These are phyloP conservation scores for Phytopythium chamaehyphon DNA, from an alignment of 352 stramenopile species.

Conservation along the genomic window DNA sequence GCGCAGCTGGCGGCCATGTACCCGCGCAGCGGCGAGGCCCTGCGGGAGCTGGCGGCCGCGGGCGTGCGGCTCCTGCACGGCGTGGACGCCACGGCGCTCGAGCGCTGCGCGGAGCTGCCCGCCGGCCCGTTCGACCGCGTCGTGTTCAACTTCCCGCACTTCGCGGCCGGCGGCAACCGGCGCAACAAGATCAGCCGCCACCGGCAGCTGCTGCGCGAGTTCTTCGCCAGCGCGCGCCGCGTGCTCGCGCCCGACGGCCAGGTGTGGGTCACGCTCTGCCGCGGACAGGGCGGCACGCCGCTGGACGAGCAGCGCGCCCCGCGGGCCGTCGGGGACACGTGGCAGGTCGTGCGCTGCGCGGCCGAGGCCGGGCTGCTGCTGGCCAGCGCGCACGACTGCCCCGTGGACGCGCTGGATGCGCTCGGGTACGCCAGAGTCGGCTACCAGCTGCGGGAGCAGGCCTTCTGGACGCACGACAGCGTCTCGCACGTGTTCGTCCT, in stretches of 20 bases:
- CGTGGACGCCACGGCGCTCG: slow-evolving; percentile 69
- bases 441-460: slow-evolving; percentile 68
- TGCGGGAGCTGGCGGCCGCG: slow-evolving; percentile 47
- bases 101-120: slow-evolving; percentile 24
- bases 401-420: slow-evolving; percentile 43
- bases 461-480: slow-evolving; percentile 66
- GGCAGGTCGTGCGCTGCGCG: slow-evolving; percentile 73
- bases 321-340: slow-evolving; percentile 64
- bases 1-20: slow-evolving; percentile 75
- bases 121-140: slow-evolving; percentile 47
- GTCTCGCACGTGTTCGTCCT: slow-evolving; percentile 69
- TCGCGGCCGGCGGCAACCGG: slow-evolving; percentile 56
- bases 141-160: slow-evolving; percentile 88
- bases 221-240: slow-evolving; percentile 61
- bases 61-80: slow-evolving; percentile 55
- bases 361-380: slow-evolving; percentile 51
- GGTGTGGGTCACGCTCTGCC: slow-evolving; percentile 80
- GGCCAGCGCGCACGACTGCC: slow-evolving; percentile 57
- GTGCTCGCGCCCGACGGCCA: slow-evolving; percentile 53
- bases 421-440: slow-evolving; percentile 82
- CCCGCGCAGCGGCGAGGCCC: slow-evolving; percentile 42
- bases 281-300: slow-evolving; percentile 75
- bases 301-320: slow-evolving; percentile 41
- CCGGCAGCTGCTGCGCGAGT: slow-evolving; percentile 68
- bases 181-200: slow-evolving; percentile 85